These are phyloP conservation scores for Aphanomyces stellatus DNA, from an alignment of 352 stramenopile genomes.

Conservation along the genomic window DNA sequence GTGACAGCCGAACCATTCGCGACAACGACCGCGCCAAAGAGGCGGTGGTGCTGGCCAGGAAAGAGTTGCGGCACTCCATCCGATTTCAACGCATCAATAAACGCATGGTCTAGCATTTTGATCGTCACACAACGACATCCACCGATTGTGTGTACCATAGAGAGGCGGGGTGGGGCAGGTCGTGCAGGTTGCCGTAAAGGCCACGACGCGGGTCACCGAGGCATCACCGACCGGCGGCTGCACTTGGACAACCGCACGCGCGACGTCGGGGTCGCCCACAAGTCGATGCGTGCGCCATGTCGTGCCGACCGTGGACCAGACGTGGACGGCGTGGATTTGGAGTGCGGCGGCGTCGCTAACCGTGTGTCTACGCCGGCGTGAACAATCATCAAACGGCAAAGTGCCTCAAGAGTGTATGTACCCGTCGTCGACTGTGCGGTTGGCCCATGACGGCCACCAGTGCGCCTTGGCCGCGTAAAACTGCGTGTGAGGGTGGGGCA, in stretches of 20 bases:
- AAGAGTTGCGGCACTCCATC: too few relatives aligned
- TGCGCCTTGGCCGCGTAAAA: conserved; percentile 5
- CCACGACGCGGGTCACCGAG: not conserved
- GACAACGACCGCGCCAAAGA: too few relatives aligned
- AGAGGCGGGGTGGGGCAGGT: too few relatives aligned
- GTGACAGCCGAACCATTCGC: too few relatives aligned
- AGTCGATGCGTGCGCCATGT: not conserved
- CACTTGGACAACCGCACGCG: not conserved
- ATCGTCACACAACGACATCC: too few relatives aligned
- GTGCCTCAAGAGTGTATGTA: not conserved
- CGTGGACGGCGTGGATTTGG: conserved; percentile 1
- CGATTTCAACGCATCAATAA: too few relatives aligned
- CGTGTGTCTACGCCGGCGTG: not conserved
- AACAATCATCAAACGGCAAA: not conserved
- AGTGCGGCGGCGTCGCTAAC: not conserved
- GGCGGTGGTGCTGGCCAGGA: too few relatives aligned
- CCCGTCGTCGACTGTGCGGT: not conserved
- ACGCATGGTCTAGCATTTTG: too few relatives aligned
- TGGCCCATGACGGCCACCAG: conserved; percentile 13
- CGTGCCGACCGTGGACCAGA: not conserved
- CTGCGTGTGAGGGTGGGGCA: conserved; percentile 5
- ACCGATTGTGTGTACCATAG: too few relatives aligned
- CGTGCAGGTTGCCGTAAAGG: not conserved
- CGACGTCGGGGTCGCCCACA: conserved; percentile 1
- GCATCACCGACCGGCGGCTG: not conserved